Percentiles rank a stretch among this genome's conserved stretches.
Evolutionary conservation across 1,284 basidiomycete genomes (phyloP).

Genomic region (Ceratobasidium sp.): DNA sequence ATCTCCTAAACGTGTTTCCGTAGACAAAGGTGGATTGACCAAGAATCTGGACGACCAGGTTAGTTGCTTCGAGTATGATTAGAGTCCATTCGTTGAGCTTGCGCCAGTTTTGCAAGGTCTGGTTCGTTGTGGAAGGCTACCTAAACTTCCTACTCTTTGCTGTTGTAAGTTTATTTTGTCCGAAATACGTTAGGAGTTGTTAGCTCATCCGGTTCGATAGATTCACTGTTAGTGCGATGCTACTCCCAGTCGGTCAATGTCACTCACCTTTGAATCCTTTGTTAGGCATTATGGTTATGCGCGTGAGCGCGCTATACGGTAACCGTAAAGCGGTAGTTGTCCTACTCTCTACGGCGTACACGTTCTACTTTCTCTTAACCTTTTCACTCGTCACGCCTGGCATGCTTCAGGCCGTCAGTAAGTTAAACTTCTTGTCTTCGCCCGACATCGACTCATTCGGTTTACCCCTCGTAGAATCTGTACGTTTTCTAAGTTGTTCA

Average conservation of each 20-base stretch:
- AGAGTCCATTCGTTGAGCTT: neutral
- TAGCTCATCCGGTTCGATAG: neutral
- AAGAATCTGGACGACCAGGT: constrained; percentile 14
- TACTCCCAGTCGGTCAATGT: neutral
- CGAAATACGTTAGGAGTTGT: too few species aligned
- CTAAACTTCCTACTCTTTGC: constrained; percentile 27
- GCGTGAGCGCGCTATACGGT: constrained; percentile 23
- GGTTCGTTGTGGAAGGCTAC: constrained; percentile 36
- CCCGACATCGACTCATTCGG: neutral
- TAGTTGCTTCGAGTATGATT: neutral
- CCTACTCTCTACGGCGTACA: constrained; percentile 1
- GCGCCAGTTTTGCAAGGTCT: constrained; percentile 25
- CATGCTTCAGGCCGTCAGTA: constrained; percentile 29
- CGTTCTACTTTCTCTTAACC: constrained; percentile 28
- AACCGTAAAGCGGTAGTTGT: neutral
- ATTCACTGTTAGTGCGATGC: constrained; percentile 6
- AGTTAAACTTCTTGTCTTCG: neutral
- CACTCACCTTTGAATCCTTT: neutral
- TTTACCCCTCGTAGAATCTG: constrained; percentile 10
- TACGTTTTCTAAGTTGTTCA: neutral
- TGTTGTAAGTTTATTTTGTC: neutral
- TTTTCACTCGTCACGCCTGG: constrained; percentile 30
- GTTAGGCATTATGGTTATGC: constrained; percentile 25
- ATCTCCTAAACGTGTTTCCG: neutral
- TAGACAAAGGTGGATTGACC: constrained; percentile 32